Conservation (phyloP, 345 rosid genomes). For the Rubroshorea leprosula region DNA sequence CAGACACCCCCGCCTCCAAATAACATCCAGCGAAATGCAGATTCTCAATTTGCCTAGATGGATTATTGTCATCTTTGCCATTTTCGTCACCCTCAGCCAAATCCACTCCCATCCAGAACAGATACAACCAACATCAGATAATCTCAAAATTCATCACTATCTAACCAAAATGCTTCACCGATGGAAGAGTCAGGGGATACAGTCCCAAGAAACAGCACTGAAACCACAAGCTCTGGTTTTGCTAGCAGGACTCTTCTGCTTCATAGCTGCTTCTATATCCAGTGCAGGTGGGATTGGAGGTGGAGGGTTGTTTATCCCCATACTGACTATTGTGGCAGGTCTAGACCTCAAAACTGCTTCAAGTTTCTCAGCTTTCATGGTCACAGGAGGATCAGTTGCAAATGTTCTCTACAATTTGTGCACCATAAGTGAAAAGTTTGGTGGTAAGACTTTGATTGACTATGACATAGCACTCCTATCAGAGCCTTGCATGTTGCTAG, state of each 20-base stretch:
- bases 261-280: constrained; percentile 65
- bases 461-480: constrained; percentile 71
- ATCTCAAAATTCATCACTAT: constrained; percentile 14
- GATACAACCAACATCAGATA: constrained; percentile 16
- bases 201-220: constrained; percentile 25
- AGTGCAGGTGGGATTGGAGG: constrained; percentile 96
- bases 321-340: constrained; percentile 60
- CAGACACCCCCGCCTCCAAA: too few species aligned
- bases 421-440: constrained; percentile 32
- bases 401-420: constrained; percentile 55
- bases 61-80: constrained; percentile 19
- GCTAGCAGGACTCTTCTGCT: constrained; percentile 52
- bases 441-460: constrained; percentile 45
- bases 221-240: constrained; percentile 33
- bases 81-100: constrained; percentile 17
- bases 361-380: constrained; percentile 86
- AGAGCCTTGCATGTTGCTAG: constrained; percentile 81
- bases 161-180: constrained; percentile 21
- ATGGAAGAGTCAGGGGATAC: constrained; percentile 31
- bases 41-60: constrained; percentile 10
- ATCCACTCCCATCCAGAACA: constrained; percentile 21
- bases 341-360: constrained; percentile 78
- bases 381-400: constrained; percentile 78
- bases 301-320: constrained; percentile 80
- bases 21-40: constrained; percentile 18